A percentile compares a stretch with the other conserved stretches of the same genome.
Evolutionary conservation across 1,284 basidiomycete genomes (phyloP).

Genomic region (Cryptococcus sp.): DNA sequence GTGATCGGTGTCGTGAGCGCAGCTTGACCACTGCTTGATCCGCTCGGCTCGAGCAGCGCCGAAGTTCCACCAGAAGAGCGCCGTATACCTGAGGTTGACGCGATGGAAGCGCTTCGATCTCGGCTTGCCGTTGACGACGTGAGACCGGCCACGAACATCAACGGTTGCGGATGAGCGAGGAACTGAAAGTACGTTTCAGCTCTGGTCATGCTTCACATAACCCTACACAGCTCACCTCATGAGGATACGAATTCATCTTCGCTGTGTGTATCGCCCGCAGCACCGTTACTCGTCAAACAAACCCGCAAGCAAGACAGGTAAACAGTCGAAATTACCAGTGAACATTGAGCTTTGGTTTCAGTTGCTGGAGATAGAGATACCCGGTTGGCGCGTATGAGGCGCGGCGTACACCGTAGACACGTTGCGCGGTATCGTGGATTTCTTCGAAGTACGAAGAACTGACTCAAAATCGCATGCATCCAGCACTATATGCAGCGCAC

Average conservation of each 20-base stretch:
- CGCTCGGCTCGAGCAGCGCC: slow-evolving; percentile 7
- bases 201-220: neutral
- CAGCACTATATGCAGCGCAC: no score
- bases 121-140: slow-evolving; percentile 46
- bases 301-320: no score
- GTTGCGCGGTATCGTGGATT: no score
- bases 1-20: slow-evolving; percentile 53
- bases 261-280: neutral
- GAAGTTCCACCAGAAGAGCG: slow-evolving; percentile 11
- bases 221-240: slow-evolving; percentile 59
- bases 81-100: slow-evolving; percentile 5
- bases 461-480: no score
- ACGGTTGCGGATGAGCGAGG: slow-evolving; percentile 77
- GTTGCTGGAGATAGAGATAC: neutral
- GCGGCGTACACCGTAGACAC: no score
- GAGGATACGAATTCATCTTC: slow-evolving; percentile 84
- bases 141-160: slow-evolving; percentile 90
- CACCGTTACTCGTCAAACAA: no score
- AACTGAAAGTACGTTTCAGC: slow-evolving; percentile 45
- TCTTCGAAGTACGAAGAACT: no score
- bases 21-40: slow-evolving; percentile 47
- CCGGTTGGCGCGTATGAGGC: no score
- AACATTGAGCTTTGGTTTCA: no score
- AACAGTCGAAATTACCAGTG: no score
- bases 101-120: slow-evolving; percentile 20